These are phyloP conservation scores for Zhuliangozyma blackwelliae DNA, from an alignment of 1,139 yeast genomes.

Conservation along the genomic window DNA sequence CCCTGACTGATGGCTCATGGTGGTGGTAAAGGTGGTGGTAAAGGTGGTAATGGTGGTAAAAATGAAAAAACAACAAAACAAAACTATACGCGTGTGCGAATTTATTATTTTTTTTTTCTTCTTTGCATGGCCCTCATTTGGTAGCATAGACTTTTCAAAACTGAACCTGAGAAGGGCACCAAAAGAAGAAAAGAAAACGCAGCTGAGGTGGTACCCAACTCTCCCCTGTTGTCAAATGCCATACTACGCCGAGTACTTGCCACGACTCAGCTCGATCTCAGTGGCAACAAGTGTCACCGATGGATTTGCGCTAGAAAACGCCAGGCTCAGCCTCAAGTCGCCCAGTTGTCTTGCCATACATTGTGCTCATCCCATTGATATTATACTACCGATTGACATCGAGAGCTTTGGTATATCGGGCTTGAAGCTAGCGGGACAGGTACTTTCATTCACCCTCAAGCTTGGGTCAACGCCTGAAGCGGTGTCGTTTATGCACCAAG, in stretches of 20 bases:
- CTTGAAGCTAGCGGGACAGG: constrained; percentile 6
- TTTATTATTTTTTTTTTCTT: too few species aligned
- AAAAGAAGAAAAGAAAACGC: too few species aligned
- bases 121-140: too few species aligned
- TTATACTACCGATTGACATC: background rate
- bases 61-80: background rate
- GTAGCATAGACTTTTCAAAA: too few species aligned
- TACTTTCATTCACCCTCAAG: constrained; percentile 10
- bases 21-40: too few species aligned
- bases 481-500: constrained; percentile 19
- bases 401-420: constrained; percentile 3
- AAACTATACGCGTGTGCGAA: too few species aligned
- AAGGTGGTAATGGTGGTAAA: too few species aligned
- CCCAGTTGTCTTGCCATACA: background rate
- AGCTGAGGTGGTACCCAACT: too few species aligned
- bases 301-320: constrained; percentile 1
- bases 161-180: too few species aligned
- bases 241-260: constrained; percentile 38
- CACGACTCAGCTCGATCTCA: constrained; percentile 32
- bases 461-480: constrained; percentile 1
- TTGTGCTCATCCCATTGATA: background rate
- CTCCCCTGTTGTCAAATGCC: constrained; percentile 14
- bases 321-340: background rate
- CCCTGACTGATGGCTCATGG: constrained; percentile 2
- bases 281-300: constrained; percentile 18